These are phyloP conservation scores for Xylaria palmicola DNA, from an alignment of 495 filamentous ascomycete genomes.

Conservation along the genomic window DNA sequence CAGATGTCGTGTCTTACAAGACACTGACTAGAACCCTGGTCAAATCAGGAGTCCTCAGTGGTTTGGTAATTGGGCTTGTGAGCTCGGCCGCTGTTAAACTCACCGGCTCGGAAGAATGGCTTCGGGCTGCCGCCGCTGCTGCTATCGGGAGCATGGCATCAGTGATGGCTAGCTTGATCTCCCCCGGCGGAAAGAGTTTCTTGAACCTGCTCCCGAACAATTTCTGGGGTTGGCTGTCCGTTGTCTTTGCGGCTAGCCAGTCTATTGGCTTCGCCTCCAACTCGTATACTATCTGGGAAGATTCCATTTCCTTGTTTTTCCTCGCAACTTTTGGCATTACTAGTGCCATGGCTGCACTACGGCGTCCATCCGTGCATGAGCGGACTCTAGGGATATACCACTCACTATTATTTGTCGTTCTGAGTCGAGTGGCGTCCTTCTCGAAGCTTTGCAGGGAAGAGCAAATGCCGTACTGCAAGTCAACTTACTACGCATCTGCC, in stretches of 20 bases:
- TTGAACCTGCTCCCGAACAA: slow-evolving; percentile 68
- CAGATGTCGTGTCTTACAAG: slow-evolving; percentile 27
- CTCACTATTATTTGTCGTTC: slow-evolving; percentile 74
- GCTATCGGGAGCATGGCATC: slow-evolving; percentile 64
- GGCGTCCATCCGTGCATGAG: slow-evolving; percentile 60
- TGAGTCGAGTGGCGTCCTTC: slow-evolving; percentile 80
- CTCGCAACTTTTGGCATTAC: slow-evolving; percentile 80
- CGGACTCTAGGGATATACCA: slow-evolving; percentile 76
- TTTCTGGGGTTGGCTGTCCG: slow-evolving; percentile 81
- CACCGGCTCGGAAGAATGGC: slow-evolving; percentile 37
- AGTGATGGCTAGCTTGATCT: slow-evolving; percentile 56
- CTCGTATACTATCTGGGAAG: slow-evolving; percentile 99
- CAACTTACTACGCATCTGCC: slow-evolving; percentile 91
- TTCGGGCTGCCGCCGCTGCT: slow-evolving; percentile 43
- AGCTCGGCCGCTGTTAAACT: slow-evolving; percentile 20
- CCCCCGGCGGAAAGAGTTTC: slow-evolving; percentile 44
- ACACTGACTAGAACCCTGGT: slow-evolving; percentile 37
- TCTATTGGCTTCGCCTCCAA: slow-evolving; percentile 93
- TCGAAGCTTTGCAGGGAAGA: slow-evolving; percentile 96
- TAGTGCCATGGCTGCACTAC: slow-evolving; percentile 69
- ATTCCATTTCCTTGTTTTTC: slow-evolving; percentile 90
- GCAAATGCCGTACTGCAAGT: slow-evolving; percentile 94
- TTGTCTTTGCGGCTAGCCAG: slow-evolving; percentile 77
- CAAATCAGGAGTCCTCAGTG: slow-evolving; percentile 33
- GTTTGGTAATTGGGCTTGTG: slow-evolving; percentile 23